Base-by-base conservation (phyloP, 139 green algal species). In the Chlamydomonas incerta region DNA sequence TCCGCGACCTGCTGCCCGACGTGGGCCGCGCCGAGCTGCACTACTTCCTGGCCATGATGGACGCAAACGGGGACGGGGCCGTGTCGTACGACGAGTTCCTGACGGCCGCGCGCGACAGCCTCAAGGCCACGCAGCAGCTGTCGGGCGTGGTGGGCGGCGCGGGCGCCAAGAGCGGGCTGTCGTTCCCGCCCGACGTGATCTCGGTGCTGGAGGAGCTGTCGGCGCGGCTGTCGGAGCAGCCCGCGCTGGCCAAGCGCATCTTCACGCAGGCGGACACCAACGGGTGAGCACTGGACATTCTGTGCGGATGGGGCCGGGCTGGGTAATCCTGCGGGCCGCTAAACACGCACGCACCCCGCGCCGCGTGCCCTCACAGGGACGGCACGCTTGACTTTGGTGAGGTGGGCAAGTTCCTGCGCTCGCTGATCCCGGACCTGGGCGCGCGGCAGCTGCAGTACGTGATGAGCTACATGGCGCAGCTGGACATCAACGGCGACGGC, bases 1-100 rank as follows among this genome's bases (percentile, higher is more conserved):
- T 84, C 18, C 55, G 69, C 28, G 52, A 82, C 29, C 66, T 85
- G 67, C 21, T 90, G 72, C 75, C 72, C 0, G 82, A 89, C 46
- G 80, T 86, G 28, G 82, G 29, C 46, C 72, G 70, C 8, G 76
- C 89, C 34, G 82, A 90, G 58, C 75, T 92, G 58, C 52, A 75
- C 67, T 92, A 92, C 85, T 87, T 90, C 63, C 80, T 85, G 88
- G 88, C 85, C n/a, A 81, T 92, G 75, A 88, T 93, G 79, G 90
- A 93, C 67, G 65, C 87, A 37, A 79, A 93, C 65, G 87, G 90
- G 62, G 88, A 91, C 60, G 90, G 90, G 14, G 18, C 69, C 15
- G 80, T 93, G 60, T 85, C 74, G n/a, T 81, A 88, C 55, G 41
- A 87, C 6, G 90, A 93, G 85, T 77, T 93, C 31, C n/a, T 88